Evolutionary conservation across 2,329 filamentous ascomycete species (phyloP), one percentile per base, ranked within the genome.

Genomic region (Fusarium protoensiforme): DNA sequence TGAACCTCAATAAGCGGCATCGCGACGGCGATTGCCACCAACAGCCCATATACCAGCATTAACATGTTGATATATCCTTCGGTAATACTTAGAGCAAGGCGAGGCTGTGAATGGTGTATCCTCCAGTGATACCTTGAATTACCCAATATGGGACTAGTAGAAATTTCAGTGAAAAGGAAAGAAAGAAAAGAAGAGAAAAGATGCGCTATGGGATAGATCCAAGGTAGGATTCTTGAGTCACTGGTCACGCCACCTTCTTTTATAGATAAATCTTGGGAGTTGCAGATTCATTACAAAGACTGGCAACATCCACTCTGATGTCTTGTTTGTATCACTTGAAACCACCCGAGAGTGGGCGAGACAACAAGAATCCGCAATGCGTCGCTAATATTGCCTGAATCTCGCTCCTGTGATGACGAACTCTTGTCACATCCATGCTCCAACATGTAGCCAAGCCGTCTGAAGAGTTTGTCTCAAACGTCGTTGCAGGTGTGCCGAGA

Each of bases 1-100:
- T 69, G 65, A 10, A 72, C 38, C 16, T 72, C 69, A 14, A 72
- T 13, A 5, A 73, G 70, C 43, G 70, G 70, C 39, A 72, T 59
- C 2, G 70, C 65, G 22, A 41, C 39, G 4, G 3, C 70, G 11
- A 35, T 31, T n/a, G 57, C 65, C 43, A 39, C 65, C 43, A 69
- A n/a, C 38, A 20, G 2, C 39, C 22, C 27, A 39, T 18, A 7
- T 48, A 62, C 60, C 29, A 58, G 14, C 13, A 58, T 13, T 27
- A 61, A 36, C 69, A 72, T 72, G 1, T 11, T 68, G 20, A 22
- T 14, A 3, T 48, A 16, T 38, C 16, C 11, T 35, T n/a, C 22
- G 7, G 20, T 7, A 33, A 7, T 7, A 20, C 2, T 2, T 7
- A 20, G 39, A 31, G 13, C 1, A 31, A 39, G 14, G 27, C n/a